Conservation (phyloP, 495 filamentous ascomycete species). For the Trichoderma reesei region DNA sequence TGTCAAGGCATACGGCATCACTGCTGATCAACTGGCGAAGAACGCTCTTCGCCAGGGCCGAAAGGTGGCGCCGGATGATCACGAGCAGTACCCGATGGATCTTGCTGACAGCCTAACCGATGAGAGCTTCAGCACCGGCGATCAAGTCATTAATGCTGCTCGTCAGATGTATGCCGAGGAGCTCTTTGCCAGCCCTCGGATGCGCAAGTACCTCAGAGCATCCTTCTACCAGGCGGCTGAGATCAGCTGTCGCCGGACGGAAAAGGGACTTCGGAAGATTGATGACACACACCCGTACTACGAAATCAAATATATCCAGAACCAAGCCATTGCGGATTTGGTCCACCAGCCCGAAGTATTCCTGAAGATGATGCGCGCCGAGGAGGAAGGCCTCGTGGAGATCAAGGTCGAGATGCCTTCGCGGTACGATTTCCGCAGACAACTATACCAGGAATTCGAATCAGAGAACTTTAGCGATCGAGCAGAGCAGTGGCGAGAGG, state of each 20-base stretch:
- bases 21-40: conserved; percentile 73
- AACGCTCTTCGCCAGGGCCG: conserved; percentile 71
- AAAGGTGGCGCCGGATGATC: conserved; percentile 76
- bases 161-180: conserved; percentile 88
- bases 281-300: conserved; percentile 94
- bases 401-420: conserved; percentile 68
- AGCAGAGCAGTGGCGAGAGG: conserved; percentile 88
- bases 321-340: conserved; percentile 73
- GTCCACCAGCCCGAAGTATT: conserved; percentile 78
- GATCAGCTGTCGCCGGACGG: conserved; percentile 80
- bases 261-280: conserved; percentile 88
- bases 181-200: conserved; percentile 73
- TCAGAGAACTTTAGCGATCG: conserved; percentile 92
- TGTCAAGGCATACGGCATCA: conserved; percentile 83
- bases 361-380: conserved; percentile 91
- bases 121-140: conserved; percentile 64
- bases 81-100: conserved; percentile 62
- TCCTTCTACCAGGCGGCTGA: conserved; percentile 72
- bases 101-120: conserved; percentile 68
- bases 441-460: conserved; percentile 70
- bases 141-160: conserved; percentile 65
- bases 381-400: conserved; percentile 84
- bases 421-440: conserved; percentile 58
- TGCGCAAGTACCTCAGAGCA: conserved; percentile 77
- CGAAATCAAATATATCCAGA: conserved; percentile 92